Base-by-base conservation (phyloP, 305 asterid species). In the Fraxinus baroniana region DNA sequence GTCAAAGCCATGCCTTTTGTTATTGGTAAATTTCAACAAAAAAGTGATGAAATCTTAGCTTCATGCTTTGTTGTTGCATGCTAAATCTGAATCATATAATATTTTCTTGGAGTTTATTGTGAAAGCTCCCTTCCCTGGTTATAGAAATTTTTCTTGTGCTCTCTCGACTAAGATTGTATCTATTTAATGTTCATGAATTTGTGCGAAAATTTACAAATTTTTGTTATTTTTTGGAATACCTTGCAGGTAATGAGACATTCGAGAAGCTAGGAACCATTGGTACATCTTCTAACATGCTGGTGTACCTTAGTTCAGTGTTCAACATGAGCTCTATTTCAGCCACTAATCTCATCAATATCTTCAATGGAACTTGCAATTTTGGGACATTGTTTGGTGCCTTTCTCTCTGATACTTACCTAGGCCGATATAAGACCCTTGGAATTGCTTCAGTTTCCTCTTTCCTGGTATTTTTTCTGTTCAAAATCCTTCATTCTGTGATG, bases 1-100 rank as follows among this genome's bases (percentile, higher is more conserved):
- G 84, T 91, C 60, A 88, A 66, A 82, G 93, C 93, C 84, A 90
- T 92, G 94, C 96, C 96, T 37, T 92, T 92, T 78, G 87, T 92
- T 8, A 91, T 92, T 80, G 93, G 96, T 88, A 79, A 70, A 7
- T 18, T 3, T 55, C 66, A n/a, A n/a, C 12, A 17, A 17, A 3
- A 52, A 15, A 15, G 20, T n/a, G 26, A 13, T 20, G 24, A n/a
- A n/a, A 55, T 55, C 66, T 55, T 1, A 55, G 66, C 8, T 55
- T 55, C 26, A 15, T 55, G 66, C 20, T 5, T 55, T 55, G 22
- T 20, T n/a, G 22, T 55, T 55, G 66, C 66, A 55, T 55, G 5
- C 26, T 5, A 7, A 55, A 55, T 55, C 66, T 55, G 66, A 55
- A 55, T n/a, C 24, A 17, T 4, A 3, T 5, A 20, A 55, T 17